phyloP scores from a whole-genome alignment of 2,329 filamentous ascomycete genomes.

The Epichloe elymi region DNA sequence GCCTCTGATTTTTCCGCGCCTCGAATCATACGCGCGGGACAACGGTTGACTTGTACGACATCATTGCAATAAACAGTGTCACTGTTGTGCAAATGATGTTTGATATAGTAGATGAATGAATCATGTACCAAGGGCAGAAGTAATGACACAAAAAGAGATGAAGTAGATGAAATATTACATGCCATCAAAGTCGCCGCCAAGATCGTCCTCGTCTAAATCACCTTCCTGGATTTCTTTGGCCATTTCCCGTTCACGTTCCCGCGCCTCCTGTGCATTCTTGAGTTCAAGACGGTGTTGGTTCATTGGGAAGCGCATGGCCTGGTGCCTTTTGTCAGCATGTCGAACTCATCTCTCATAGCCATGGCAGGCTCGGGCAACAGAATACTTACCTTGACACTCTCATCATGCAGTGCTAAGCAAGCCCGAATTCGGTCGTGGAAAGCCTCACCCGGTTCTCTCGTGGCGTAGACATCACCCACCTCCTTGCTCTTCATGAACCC shows the following conservation, averaged over 20 bases:
- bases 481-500: slow-evolving; percentile 99
- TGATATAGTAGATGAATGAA: background rate
- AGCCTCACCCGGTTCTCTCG: slow-evolving; percentile 85
- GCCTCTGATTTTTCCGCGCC: background rate
- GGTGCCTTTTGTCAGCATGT: slow-evolving; percentile 9
- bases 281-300: slow-evolving; percentile 95
- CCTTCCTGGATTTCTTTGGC: slow-evolving; percentile 98
- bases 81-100: background rate
- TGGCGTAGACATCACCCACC: slow-evolving; percentile 89
- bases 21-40: background rate
- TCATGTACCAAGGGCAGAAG: slow-evolving; percentile 4
- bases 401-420: slow-evolving; percentile 83
- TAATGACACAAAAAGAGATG: slow-evolving; percentile 6
- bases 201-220: slow-evolving; percentile 91
- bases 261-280: slow-evolving; percentile 96
- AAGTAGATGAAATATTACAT: slow-evolving; percentile 45
- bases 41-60: background rate
- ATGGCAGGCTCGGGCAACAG: background rate
- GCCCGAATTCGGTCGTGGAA: slow-evolving; percentile 96
- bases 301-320: slow-evolving; percentile 99
- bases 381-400: slow-evolving; percentile 82
- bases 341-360: background rate
- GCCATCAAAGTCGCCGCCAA: slow-evolving; percentile 89
- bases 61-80: background rate
- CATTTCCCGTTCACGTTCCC: slow-evolving; percentile 89